Evolutionary conservation across 805 yeast species (phyloP).

Genomic region (Dipodascus albidus): DNA sequence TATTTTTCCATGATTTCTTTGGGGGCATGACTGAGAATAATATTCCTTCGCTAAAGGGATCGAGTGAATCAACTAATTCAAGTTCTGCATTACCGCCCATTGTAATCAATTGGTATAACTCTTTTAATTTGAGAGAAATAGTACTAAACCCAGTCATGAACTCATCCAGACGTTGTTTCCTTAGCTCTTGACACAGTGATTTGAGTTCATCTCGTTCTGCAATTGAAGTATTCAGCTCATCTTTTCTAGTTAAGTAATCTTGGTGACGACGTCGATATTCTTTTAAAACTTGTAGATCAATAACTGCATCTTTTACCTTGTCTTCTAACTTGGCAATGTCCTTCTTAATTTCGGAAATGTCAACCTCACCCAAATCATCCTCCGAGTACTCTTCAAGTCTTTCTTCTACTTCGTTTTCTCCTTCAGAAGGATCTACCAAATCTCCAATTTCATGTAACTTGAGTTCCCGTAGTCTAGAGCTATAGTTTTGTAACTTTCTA

Average conservation of each 20-base stretch:
- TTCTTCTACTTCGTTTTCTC: constrained; percentile 8
- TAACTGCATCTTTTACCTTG: constrained; percentile 42
- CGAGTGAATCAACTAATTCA: constrained; percentile 88
- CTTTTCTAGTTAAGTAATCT: constrained; percentile 54
- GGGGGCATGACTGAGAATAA: constrained; percentile 98
- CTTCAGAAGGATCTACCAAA: constrained; percentile 35
- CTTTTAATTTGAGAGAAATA: constrained; percentile 80
- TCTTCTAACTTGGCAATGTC: constrained; percentile 46
- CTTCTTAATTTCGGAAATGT: constrained; percentile 36
- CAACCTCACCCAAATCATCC: constrained; percentile 39
- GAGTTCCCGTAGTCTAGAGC: constrained; percentile 31
- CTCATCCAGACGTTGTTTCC: constrained; percentile 67
- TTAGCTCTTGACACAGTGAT: constrained; percentile 51
- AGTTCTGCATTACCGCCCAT: constrained; percentile 99
- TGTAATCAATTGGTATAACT: constrained; percentile 96
- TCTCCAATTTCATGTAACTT: constrained; percentile 44
- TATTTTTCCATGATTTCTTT: constrained; percentile 93
- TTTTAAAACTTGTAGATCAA: constrained; percentile 62
- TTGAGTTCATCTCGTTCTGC: constrained; percentile 52
- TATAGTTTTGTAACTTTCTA: constrained; percentile 24
- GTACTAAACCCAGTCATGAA: constrained; percentile 87
- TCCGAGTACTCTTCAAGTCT: constrained; percentile 26
- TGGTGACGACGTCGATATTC: constrained; percentile 60
- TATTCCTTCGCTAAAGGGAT: constrained; percentile 97
- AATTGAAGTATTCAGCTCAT: constrained; percentile 60